Conservation (phyloP, 176 grass and related monocot genomes). For the Tillandsia fasciculata region DNA sequence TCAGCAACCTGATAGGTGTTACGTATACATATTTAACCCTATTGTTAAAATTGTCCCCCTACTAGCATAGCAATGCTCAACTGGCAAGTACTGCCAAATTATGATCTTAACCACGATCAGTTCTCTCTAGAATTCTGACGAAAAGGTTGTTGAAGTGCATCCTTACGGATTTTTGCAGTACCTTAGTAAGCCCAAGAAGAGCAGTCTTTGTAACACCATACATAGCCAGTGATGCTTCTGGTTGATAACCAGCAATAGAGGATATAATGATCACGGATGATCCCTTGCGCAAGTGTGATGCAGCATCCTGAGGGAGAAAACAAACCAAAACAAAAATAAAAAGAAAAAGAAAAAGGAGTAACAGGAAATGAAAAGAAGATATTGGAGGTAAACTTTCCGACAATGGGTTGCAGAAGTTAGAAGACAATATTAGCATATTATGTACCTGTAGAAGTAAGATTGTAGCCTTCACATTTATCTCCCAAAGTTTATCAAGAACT, state of each 20-base stretch:
- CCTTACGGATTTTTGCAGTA: slow-evolving; percentile 6
- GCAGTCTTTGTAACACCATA: slow-evolving; percentile 98
- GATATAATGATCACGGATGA: slow-evolving; percentile 92
- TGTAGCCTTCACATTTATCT: slow-evolving; percentile 86
- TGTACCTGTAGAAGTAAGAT: slow-evolving; percentile 77
- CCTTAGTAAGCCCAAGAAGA: slow-evolving; percentile 91
- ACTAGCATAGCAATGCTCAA: no score
- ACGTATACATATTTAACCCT: background rate
- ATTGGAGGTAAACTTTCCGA: background rate
- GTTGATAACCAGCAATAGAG: slow-evolving; percentile 80
- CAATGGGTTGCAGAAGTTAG: slow-evolving; percentile 4
- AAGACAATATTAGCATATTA: slow-evolving; percentile 10
- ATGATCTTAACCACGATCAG: background rate
- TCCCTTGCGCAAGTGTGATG: slow-evolving; percentile 50
- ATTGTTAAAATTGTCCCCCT: no score
- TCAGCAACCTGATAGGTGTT: background rate
- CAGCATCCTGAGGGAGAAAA: slow-evolving; percentile 44
- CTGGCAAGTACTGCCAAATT: no score
- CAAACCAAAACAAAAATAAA: background rate
- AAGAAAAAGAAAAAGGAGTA: background rate
- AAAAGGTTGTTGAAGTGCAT: background rate
- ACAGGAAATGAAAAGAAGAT: no score
- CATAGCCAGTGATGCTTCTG: slow-evolving; percentile 50
- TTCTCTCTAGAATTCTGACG: background rate
- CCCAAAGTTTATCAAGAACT: slow-evolving; percentile 91